Base-by-base conservation (phyloP, 1,284 basidiomycete species). In the Malassezia vespertilionis region DNA sequence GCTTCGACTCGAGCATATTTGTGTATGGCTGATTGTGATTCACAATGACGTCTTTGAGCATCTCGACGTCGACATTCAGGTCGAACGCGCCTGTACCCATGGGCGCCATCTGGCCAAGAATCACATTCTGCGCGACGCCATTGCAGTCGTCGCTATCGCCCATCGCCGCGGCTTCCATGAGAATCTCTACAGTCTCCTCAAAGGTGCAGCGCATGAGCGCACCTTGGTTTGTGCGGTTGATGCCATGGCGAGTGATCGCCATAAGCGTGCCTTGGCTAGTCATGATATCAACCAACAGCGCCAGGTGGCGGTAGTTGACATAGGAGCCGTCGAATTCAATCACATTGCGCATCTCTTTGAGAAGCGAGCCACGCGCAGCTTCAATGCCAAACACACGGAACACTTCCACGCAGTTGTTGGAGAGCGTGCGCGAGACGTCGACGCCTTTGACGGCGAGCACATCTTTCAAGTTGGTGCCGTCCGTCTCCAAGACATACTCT, bases 241-340 rank as follows among this genome's bases (percentile, higher is more conserved):
- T 99, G 73, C 93, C 93, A 69, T 97, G 93, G 40, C 93, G 88
- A 38, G 93, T 97, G 73, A 99, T 97, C 10, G 91, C 88, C 91
- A 97, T 97, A 54, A 97, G 78, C 8, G 80, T 75, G 31, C 93
- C 93, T 48, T 88, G 85, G 64, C 91, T 88, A 11, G 91, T 97
- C 93, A 99, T 99, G 41, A 99, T 77, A 72, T 99, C 93, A 72
- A 88, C 91, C 20, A 99, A 80, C 15, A 99, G 76, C 1, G 89
- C 86, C 46, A 97, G 77, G 72, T 99, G 93, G 44, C 93, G 83
- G 74, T 95, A 97, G 74, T 99, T 97, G 76, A 99, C 91, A 69
- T 96, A 95, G 15, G 91, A 96, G 78, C 91, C 93, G 71, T 95
- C 93, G 74, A 95, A 95, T 74, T 95, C 89, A 74, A 99, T 93